These are phyloP conservation scores for Brassica carinata DNA, from an alignment of 345 rosid species.

Conservation along the genomic window DNA sequence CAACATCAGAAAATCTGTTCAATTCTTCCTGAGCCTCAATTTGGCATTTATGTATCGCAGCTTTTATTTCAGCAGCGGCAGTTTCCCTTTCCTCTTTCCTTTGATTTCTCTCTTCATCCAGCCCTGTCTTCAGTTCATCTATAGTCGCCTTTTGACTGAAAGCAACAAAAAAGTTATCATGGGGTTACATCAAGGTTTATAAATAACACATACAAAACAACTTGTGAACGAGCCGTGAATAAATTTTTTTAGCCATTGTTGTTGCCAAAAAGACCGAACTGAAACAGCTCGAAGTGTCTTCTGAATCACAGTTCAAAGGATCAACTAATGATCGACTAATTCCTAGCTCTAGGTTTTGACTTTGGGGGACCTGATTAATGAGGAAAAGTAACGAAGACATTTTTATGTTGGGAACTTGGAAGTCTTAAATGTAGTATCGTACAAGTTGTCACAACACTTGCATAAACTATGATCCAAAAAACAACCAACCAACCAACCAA, in stretches of 20 bases:
- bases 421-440: not conserved
- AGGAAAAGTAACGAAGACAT: not conserved
- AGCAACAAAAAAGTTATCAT: slow-evolving; percentile 21
- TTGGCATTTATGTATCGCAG: slow-evolving; percentile 79
- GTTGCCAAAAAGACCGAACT: not conserved
- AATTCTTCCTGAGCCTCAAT: slow-evolving; percentile 73
- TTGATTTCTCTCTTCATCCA: slow-evolving; percentile 84
- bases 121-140: slow-evolving; percentile 64
- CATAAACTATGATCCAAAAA: slow-evolving; percentile 8
- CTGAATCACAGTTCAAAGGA: not conserved
- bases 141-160: slow-evolving; percentile 84
- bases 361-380: not conserved
- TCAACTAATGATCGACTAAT: not conserved
- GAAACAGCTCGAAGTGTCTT: slow-evolving; percentile 1
- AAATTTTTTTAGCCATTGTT: not conserved
- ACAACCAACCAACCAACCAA: not conserved
- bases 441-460: slow-evolving; percentile 4
- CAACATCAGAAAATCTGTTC: slow-evolving; percentile 63
- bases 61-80: slow-evolving; percentile 69
- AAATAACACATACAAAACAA: not conserved
- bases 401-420: not conserved
- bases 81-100: slow-evolving; percentile 82
- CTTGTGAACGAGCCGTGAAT: not conserved
- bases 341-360: not conserved
- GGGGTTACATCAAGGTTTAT: not conserved